phyloP scores from a whole-genome alignment of 192 early-diverging fungal species.

The Mortierella hygrophila region DNA sequence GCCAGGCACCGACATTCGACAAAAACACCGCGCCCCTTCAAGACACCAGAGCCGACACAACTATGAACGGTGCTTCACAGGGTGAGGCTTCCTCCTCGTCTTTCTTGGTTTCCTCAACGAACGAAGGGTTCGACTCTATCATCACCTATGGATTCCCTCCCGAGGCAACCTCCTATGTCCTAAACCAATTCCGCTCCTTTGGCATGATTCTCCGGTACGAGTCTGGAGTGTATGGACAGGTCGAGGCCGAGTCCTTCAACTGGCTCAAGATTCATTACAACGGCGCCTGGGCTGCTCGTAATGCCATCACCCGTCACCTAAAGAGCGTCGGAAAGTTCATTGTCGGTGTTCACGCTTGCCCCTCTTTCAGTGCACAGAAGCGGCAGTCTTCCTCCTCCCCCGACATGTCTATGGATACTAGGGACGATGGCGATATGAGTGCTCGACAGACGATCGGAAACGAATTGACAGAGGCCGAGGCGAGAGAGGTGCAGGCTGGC shows the following conservation, averaged over 20 bases:
- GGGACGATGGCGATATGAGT: not conserved
- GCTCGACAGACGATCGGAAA: not conserved
- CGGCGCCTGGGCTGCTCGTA: slow-evolving; percentile 34
- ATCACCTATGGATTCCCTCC: slow-evolving; percentile 50
- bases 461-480: slow-evolving; percentile 19
- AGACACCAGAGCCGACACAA: slow-evolving; percentile 17
- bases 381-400: not conserved
- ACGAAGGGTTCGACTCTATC: slow-evolving; percentile 17
- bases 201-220: slow-evolving; percentile 29
- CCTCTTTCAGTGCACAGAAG: slow-evolving; percentile 1
- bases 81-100: not conserved
- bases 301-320: slow-evolving; percentile 28
- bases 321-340: slow-evolving; percentile 31
- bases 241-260: slow-evolving; percentile 29
- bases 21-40: not conserved
- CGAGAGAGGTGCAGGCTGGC: slow-evolving; percentile 30
- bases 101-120: not conserved
- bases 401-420: slow-evolving; percentile 25
- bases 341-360: slow-evolving; percentile 39
- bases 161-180: slow-evolving; percentile 32
- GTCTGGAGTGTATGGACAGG: slow-evolving; percentile 31
- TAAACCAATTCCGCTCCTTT: slow-evolving; percentile 44
- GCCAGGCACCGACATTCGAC: slow-evolving; percentile 1
- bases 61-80: not conserved
- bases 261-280: slow-evolving; percentile 46